Conservation (phyloP, 73 alveolate genomes). For the Blepharisma japonicum region DNA sequence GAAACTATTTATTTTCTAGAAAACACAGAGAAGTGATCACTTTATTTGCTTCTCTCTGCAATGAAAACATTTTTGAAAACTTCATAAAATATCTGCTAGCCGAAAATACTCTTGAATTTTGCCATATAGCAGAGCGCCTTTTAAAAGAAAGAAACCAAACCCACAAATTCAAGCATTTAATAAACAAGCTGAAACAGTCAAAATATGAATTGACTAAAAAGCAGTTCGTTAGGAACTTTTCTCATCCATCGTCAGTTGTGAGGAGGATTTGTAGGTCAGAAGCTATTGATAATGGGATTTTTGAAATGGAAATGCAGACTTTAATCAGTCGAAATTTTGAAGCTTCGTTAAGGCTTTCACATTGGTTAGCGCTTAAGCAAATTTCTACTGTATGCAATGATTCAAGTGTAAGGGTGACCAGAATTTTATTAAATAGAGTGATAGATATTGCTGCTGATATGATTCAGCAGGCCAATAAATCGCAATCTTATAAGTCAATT, state of each 20-base stretch:
- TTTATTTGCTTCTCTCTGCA: background rate
- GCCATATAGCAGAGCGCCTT: background rate
- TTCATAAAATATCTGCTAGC: background rate
- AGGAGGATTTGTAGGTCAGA: background rate
- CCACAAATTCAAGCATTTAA: background rate
- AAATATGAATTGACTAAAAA: background rate
- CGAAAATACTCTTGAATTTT: background rate
- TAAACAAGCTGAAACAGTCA: constrained; percentile 12
- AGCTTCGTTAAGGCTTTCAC: background rate
- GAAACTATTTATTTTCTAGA: background rate
- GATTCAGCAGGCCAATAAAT: background rate
- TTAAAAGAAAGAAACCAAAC: background rate
- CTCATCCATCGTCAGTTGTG: constrained; percentile 8
- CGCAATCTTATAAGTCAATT: background rate
- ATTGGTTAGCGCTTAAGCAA: background rate
- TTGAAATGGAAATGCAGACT: background rate
- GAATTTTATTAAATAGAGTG: background rate
- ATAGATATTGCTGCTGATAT: constrained; percentile 1
- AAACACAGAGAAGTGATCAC: background rate
- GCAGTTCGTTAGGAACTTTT: background rate
- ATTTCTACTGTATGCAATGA: background rate
- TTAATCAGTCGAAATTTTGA: background rate
- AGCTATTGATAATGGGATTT: background rate
- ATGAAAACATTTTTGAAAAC: constrained; percentile 23
- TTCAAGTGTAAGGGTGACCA: background rate